These are phyloP conservation scores for Lentinula novae-zelandiae DNA, from an alignment of 1,284 basidiomycete genomes.

Conservation along the genomic window DNA sequence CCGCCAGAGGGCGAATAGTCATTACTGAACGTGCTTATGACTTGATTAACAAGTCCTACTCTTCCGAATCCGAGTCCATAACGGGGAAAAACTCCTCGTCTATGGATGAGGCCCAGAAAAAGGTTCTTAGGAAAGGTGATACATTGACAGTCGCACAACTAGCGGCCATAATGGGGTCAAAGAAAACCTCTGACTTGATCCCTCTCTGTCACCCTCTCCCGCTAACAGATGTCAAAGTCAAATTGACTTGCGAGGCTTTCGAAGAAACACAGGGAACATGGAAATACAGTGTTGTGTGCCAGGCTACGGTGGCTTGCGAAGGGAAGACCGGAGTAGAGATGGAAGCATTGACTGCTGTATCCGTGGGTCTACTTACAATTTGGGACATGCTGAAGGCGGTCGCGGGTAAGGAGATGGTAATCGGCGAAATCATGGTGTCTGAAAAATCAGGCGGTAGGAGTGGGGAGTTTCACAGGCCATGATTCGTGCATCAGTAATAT, in stretches of 20 bases:
- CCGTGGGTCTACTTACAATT: constrained; percentile 75
- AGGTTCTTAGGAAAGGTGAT: constrained; percentile 68
- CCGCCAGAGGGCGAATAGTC: constrained; percentile 75
- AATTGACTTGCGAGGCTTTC: constrained; percentile 42
- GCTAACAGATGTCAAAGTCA: constrained; percentile 67
- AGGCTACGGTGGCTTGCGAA: constrained; percentile 67
- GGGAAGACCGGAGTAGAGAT: constrained; percentile 90
- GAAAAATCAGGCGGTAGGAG: constrained; percentile 74
- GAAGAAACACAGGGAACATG: constrained; percentile 9
- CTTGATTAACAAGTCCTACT: constrained; percentile 45
- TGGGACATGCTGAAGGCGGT: constrained; percentile 95
- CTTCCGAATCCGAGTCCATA: constrained; percentile 19
- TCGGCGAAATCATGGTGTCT: constrained; percentile 62
- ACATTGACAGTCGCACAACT: constrained; percentile 77
- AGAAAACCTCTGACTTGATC: constrained; percentile 78
- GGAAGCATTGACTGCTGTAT: constrained; percentile 87
- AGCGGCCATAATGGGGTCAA: constrained; percentile 85
- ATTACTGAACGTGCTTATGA: constrained; percentile 64
- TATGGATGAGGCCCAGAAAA: constrained; percentile 35
- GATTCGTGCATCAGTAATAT: neutral
- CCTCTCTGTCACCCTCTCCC: constrained; percentile 82
- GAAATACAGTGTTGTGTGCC: constrained; percentile 57
- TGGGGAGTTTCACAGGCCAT: constrained; percentile 51
- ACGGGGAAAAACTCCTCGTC: constrained; percentile 16
- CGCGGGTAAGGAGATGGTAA: constrained; percentile 80